Evolutionary conservation across 345 rosid species (phyloP).

Genomic region (Clarkia xantiana): DNA sequence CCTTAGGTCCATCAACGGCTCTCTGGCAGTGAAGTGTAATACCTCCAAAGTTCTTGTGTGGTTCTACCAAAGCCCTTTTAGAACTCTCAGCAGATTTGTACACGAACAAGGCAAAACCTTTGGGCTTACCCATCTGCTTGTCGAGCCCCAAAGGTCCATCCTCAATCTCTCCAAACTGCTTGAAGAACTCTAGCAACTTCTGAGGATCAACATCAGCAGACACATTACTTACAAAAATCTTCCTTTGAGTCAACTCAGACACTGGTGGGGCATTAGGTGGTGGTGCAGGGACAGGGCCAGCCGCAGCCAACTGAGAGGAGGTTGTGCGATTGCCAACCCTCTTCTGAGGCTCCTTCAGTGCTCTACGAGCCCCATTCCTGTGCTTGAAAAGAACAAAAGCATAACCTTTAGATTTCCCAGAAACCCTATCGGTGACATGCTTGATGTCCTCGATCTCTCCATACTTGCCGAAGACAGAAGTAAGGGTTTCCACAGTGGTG

Average conservation of each 20-base stretch:
- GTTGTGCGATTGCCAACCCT: slow-evolving; percentile 55
- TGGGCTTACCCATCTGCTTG: slow-evolving; percentile 59
- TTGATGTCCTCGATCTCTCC: slow-evolving; percentile 78
- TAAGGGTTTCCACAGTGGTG: slow-evolving; percentile 51
- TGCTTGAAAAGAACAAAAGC: slow-evolving; percentile 58
- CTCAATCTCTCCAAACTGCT: slow-evolving; percentile 60
- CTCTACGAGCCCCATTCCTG: slow-evolving; percentile 50
- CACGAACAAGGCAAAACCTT: slow-evolving; percentile 61
- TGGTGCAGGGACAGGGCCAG: slow-evolving; percentile 53
- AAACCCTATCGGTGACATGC: slow-evolving; percentile 49
- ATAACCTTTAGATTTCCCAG: slow-evolving; percentile 79
- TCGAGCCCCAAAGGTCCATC: slow-evolving; percentile 78
- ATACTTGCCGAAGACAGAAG: slow-evolving; percentile 34
- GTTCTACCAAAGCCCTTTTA: slow-evolving; percentile 53
- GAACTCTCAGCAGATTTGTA: slow-evolving; percentile 54
- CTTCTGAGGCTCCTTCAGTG: slow-evolving; percentile 64
- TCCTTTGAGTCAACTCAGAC: slow-evolving; percentile 52
- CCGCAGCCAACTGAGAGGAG: slow-evolving; percentile 57
- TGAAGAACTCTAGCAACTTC: slow-evolving; percentile 40
- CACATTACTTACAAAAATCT: slow-evolving; percentile 73
- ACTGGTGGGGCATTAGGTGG: slow-evolving; percentile 27
- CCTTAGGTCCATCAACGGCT: slow-evolving; percentile 71
- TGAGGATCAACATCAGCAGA: slow-evolving; percentile 38
- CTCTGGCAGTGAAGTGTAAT: slow-evolving; percentile 49
- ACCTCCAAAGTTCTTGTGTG: slow-evolving; percentile 61